Conservation (phyloP, 129 eudicot species). For the Chrysanthemum lavandulifolium region DNA sequence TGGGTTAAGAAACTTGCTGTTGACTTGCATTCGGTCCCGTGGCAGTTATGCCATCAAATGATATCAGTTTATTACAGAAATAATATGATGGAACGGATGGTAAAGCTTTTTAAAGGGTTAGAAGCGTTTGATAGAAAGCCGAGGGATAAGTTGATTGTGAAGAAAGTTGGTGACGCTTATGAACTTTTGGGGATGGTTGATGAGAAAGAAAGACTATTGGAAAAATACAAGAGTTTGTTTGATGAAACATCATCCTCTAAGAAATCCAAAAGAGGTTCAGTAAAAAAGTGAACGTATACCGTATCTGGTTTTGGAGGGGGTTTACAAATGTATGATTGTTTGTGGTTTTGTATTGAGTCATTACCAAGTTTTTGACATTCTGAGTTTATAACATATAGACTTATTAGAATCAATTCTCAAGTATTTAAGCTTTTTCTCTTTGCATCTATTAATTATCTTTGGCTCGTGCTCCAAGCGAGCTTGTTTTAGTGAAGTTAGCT, state of each 20-base stretch:
- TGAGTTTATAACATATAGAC: no score
- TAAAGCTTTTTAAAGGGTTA: slow-evolving; percentile 60
- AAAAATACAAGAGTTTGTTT: slow-evolving; percentile 61
- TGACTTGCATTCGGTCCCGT: slow-evolving; percentile 72
- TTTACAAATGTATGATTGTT: no score
- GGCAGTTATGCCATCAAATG: slow-evolving; percentile 69
- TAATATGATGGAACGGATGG: slow-evolving; percentile 57
- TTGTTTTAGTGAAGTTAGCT: no score
- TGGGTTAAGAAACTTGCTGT: slow-evolving; percentile 65
- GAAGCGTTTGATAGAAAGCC: slow-evolving; percentile 73
- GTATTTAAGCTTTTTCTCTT: no score
- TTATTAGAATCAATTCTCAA: no score
- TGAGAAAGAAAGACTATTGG: slow-evolving; percentile 64
- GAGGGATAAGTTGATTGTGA: slow-evolving; percentile 60
- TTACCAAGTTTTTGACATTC: no score
- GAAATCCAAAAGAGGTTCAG: slow-evolving; percentile 20
- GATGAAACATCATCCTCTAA: slow-evolving; percentile 32
- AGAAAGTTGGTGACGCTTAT: slow-evolving; percentile 80
- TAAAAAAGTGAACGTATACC: neutral
- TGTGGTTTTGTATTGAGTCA: no score
- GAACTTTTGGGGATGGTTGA: slow-evolving; percentile 56
- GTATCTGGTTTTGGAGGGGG: no score
- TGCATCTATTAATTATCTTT: no score
- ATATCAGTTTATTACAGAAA: slow-evolving; percentile 64
- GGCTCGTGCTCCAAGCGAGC: no score